These are phyloP conservation scores for Kentomonas sorsogonicus DNA, from an alignment of 208 protist genomes.

Conservation along the genomic window DNA sequence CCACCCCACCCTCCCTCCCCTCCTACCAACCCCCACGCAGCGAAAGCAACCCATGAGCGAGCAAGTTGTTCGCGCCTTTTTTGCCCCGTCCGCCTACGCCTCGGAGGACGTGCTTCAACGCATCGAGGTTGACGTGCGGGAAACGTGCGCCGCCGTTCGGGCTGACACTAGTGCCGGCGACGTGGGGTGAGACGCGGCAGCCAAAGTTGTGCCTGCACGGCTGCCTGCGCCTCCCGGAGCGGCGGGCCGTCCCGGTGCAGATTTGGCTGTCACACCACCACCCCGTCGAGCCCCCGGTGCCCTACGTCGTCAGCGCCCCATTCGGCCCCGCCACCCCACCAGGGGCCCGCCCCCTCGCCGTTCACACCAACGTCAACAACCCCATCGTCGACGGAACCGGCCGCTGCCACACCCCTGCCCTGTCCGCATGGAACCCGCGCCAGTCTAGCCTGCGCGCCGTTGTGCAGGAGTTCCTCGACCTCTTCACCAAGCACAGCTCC, in stretches of 20 bases:
- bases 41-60: too few relatives aligned
- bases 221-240: constrained; percentile 24
- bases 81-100: constrained; percentile 23
- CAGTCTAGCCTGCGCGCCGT: constrained; percentile 29
- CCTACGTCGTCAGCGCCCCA: constrained; percentile 26
- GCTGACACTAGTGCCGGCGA: constrained; percentile 27
- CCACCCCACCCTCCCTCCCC: too few relatives aligned
- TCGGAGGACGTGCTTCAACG: constrained; percentile 25
- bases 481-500: constrained; percentile 26
- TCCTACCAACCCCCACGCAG: too few relatives aligned
- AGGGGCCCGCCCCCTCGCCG: neutral
- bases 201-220: constrained; percentile 60
- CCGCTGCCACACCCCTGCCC: constrained; percentile 34
- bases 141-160: constrained; percentile 17
- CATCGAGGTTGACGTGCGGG: constrained; percentile 40
- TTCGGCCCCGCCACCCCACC: neutral
- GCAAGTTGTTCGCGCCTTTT: constrained; percentile 41
- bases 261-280: constrained; percentile 53
- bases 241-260: constrained; percentile 35
- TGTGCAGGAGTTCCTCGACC: constrained; percentile 19
- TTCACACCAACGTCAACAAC: constrained; percentile 28
- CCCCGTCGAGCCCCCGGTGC: constrained; percentile 45
- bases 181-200: constrained; percentile 47
- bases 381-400: constrained; percentile 53
- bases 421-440: constrained; percentile 42